A percentile compares a stretch with the other conserved stretches of the same genome.
Evolutionary conservation across 306 rosid genomes (phyloP).

Genomic region (Abrus precatorius): DNA sequence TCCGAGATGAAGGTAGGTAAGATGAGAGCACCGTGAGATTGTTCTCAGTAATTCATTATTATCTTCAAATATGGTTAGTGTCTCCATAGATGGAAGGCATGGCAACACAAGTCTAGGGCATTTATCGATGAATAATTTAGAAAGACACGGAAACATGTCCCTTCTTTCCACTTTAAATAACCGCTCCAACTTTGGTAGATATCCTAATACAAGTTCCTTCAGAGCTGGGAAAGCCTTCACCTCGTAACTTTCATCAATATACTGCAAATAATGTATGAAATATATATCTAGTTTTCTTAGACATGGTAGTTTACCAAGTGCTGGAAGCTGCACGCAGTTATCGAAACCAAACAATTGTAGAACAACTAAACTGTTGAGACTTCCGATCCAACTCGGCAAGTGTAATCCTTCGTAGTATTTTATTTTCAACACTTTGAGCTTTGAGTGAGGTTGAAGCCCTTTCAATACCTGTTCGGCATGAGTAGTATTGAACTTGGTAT

Average conservation of each 20-base stretch:
- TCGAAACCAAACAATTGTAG: background rate
- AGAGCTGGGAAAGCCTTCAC: background rate
- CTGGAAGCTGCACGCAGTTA: background rate
- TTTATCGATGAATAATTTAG: fast-evolving
- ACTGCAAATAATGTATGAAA: background rate
- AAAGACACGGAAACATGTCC: background rate
- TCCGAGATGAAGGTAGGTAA: background rate
- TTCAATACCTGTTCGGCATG: background rate
- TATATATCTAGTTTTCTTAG: background rate
- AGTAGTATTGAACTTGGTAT: too few relatives aligned
- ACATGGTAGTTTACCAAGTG: background rate
- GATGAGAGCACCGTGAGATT: background rate
- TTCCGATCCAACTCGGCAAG: background rate
- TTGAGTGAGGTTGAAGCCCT: background rate
- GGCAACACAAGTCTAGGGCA: background rate
- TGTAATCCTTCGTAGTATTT: background rate
- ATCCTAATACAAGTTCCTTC: background rate
- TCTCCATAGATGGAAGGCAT: background rate
- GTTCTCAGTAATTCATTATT: background rate
- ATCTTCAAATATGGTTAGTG: fast-evolving
- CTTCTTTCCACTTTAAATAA: background rate
- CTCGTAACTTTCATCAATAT: background rate
- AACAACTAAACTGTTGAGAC: background rate
- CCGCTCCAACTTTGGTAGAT: background rate
- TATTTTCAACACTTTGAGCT: background rate